Evolutionary conservation across 768 basidiomycete genomes (phyloP).

Genomic region (Phlebiopsis gigantea): DNA sequence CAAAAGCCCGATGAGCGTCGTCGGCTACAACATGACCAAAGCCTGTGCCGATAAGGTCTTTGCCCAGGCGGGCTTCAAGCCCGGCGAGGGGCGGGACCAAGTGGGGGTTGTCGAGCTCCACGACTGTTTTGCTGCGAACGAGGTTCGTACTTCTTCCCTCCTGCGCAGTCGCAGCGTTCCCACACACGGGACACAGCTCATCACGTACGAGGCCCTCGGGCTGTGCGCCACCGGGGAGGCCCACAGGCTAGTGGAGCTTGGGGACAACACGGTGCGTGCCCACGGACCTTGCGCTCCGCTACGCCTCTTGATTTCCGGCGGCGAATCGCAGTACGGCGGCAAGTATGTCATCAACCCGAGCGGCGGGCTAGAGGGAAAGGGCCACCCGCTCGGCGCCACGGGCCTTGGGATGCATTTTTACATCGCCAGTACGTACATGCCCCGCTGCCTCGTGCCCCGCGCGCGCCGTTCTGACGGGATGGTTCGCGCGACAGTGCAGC

Average conservation of each 20-base stretch:
- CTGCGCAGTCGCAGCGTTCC: background rate
- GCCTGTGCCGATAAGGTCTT: constrained; percentile 66
- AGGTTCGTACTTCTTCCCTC: constrained; percentile 37
- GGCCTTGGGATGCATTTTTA: constrained; percentile 87
- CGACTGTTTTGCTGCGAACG: constrained; percentile 82
- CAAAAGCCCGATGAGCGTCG: constrained; percentile 69
- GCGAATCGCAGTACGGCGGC: constrained; percentile 59
- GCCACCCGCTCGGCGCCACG: constrained; percentile 82
- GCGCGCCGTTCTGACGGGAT: background rate
- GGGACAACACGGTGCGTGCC: constrained; percentile 68
- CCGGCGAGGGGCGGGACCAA: constrained; percentile 58
- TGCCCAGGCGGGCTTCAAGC: constrained; percentile 59
- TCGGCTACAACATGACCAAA: constrained; percentile 78
- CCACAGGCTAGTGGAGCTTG: constrained; percentile 64
- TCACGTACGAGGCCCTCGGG: constrained; percentile 78
- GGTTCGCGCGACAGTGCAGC: constrained; percentile 49
- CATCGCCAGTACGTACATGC: constrained; percentile 53
- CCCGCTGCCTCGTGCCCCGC: background rate
- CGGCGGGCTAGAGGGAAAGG: constrained; percentile 83
- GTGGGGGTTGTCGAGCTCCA: constrained; percentile 83
- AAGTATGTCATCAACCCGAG: constrained; percentile 83
- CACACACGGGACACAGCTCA: constrained; percentile 40
- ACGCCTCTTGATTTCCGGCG: background rate
- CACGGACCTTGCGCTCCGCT: constrained; percentile 16
- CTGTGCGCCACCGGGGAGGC: constrained; percentile 64